Base-by-base conservation (phyloP, 2,329 filamentous ascomycete species). In the Falciphora oryzae region DNA sequence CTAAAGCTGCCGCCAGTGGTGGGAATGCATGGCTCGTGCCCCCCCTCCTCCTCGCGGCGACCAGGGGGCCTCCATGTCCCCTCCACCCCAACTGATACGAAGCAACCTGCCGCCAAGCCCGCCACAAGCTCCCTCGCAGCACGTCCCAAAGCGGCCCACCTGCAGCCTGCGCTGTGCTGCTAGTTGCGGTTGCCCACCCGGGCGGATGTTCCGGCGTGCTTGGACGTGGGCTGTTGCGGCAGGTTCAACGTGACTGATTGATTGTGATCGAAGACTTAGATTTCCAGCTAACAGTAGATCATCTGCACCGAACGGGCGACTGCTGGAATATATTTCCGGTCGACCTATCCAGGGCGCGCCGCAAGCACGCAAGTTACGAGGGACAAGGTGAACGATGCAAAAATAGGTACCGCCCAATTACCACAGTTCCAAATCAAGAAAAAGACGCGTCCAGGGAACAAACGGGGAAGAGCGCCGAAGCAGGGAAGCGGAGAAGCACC, bases 81-180 rank as follows among this genome's bases (percentile, higher is more conserved):
- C n/a, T 25, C 44, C 44, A 53, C 44, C 44, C 44, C 44, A 53
- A 53, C 44, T 53, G 44, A 53, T 53, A 53, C 44, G 44, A 53
- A 53, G 44, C 44, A 53, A 11, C 22, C 44, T 53, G 22, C 44
- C 18, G 44, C 44, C 44, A 53, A 53, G 22, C 1, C 44, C 44
- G 44, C 44, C 8, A 53, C 44, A 25, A 53, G 44, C 44, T 44
- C 44, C 32, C 8, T 53, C 44, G 44, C 44, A n/a, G 44, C 44
- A 53, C n/a, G 44, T 53, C 44, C 44, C 44, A 53, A 25, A 53
- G 44, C 22, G 44, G 6, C 44, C 44, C 44, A 53, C 44, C 18
- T 44, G 38, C 38, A 44, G 38, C 32, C 11, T 32, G 32, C n/a
- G n/a, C 32, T 44, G 38, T 44, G 7, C 38, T 53, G 44, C 32